A percentile compares a stretch with the other conserved stretches of the same genome.
Conservation (phyloP, 306 rosid genomes). For the Cyamopsis tetragonoloba region DNA sequence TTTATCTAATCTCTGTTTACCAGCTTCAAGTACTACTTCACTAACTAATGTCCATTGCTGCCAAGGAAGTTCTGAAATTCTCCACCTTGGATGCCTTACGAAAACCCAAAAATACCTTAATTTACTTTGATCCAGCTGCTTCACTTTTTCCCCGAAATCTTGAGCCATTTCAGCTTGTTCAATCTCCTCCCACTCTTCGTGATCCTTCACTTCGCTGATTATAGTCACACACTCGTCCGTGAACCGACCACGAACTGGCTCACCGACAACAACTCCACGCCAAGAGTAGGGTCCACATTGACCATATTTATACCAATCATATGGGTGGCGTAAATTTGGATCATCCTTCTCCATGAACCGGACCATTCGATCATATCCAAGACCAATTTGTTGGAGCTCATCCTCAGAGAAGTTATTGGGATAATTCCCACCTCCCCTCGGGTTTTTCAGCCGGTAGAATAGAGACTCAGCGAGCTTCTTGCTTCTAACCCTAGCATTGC, state of each 20-base stretch:
- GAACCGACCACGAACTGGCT: slow-evolving; percentile 70
- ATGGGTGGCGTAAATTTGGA: slow-evolving; percentile 73
- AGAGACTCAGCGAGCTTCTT: slow-evolving; percentile 63
- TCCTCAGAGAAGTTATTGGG: slow-evolving; percentile 77
- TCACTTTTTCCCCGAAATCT: slow-evolving; percentile 58
- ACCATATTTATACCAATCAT: slow-evolving; percentile 94
- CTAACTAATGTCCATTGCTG: slow-evolving; percentile 84
- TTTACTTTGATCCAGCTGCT: slow-evolving; percentile 55
- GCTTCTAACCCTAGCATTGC: slow-evolving; percentile 49
- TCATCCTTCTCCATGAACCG: slow-evolving; percentile 89
- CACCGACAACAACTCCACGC: slow-evolving; percentile 87
- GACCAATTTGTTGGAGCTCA: slow-evolving; percentile 77
- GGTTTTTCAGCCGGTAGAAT: slow-evolving; percentile 70
- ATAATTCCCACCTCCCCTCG: slow-evolving; percentile 39
- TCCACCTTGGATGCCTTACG: slow-evolving; percentile 80
- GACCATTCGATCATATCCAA: slow-evolving; percentile 82
- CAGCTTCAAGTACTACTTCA: slow-evolving; percentile 80
- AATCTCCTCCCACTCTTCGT: slow-evolving; percentile 89
- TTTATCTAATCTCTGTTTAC: slow-evolving; percentile 79
- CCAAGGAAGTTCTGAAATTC: slow-evolving; percentile 70
- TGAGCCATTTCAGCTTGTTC: slow-evolving; percentile 75
- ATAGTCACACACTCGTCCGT: slow-evolving; percentile 72
- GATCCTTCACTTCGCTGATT: slow-evolving; percentile 69
- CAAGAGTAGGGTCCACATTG: slow-evolving; percentile 81
- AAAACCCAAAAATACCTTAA: slow-evolving; percentile 75